Conservation (phyloP, 169 alveolate species). For the Cyclospora cayetanensis region DNA sequence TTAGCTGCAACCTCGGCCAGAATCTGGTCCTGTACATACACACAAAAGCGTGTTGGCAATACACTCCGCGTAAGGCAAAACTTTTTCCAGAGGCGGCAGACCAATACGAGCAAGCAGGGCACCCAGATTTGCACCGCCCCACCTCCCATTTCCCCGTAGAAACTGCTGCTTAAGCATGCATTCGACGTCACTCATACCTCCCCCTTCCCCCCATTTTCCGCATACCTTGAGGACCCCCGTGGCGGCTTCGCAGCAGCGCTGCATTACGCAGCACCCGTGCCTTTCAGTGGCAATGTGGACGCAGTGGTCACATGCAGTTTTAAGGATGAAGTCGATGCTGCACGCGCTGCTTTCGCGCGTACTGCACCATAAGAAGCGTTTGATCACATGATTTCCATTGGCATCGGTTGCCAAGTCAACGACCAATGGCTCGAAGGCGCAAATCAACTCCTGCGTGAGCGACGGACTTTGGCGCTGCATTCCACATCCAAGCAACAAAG, state of each 20-base stretch:
- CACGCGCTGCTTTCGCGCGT: constrained; percentile 83
- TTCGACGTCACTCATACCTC: no score
- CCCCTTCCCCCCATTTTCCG: no score
- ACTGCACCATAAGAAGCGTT: constrained; percentile 81
- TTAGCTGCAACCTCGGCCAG: constrained; percentile 82
- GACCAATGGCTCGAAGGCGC: constrained; percentile 74
- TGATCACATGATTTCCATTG: constrained; percentile 95
- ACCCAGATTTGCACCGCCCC: no score
- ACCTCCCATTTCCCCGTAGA: no score
- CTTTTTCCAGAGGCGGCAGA: no score
- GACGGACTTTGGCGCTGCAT: not conserved
- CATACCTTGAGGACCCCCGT: constrained; percentile 76
- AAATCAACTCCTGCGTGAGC: constrained; percentile 43
- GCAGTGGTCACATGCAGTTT: constrained; percentile 82
- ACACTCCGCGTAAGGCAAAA: no score
- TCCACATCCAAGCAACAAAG: no score
- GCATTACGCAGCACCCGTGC: constrained; percentile 97
- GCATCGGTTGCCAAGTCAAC: constrained; percentile 85
- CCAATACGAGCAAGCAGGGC: no score
- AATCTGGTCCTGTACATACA: constrained; percentile 46
- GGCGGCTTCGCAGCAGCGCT: constrained; percentile 93
- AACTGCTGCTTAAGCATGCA: no score
- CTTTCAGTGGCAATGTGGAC: constrained; percentile 89
- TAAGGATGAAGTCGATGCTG: constrained; percentile 83
- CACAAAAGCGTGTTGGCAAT: not conserved